phyloP scores from a whole-genome alignment of 768 basidiomycete genomes.

The Heimioporus sp. region DNA sequence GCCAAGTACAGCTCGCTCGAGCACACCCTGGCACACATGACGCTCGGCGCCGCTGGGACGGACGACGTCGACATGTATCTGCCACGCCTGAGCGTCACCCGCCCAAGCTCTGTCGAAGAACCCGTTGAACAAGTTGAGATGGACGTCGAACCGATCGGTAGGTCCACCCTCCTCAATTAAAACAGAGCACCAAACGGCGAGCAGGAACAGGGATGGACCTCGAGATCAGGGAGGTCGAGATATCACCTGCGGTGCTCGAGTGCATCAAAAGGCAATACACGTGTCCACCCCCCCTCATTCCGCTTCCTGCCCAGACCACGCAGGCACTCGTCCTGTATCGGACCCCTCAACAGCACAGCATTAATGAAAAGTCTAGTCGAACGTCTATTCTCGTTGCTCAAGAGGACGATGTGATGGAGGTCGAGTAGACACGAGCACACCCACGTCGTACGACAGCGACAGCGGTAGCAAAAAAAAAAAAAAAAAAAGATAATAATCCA shows the following conservation, averaged over 20 bases:
- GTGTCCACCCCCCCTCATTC: conserved; percentile 21
- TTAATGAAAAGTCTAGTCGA: not conserved
- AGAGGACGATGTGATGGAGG: conserved; percentile 52
- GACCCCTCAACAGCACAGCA: conserved; percentile 32
- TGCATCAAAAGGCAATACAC: conserved; percentile 38
- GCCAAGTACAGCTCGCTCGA: conserved; percentile 51
- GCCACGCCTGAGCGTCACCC: conserved; percentile 11
- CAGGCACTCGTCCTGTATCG: conserved; percentile 58
- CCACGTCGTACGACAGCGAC: conserved; percentile 12
- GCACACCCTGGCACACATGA: conserved; percentile 54
- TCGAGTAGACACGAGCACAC: conserved; percentile 32
- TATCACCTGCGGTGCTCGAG: conserved; percentile 47
- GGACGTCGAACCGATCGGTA: conserved; percentile 70
- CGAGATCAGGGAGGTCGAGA: conserved; percentile 30
- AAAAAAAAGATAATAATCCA: conserved; percentile 24
- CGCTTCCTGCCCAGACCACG: conserved; percentile 12
- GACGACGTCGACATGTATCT: conserved; percentile 20
- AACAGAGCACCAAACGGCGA: too few relatives aligned
- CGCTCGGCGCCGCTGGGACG: conserved; percentile 18
- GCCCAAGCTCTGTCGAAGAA: conserved; percentile 44
- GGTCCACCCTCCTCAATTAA: conserved; percentile 8
- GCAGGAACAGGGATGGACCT: conserved; percentile 19
- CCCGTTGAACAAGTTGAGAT: conserved; percentile 61
- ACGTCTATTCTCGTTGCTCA: not conserved
- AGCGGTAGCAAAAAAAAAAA: conserved; percentile 22